These are phyloP conservation scores for Karstenula rhodostoma DNA, from an alignment of 2,329 filamentous ascomycete genomes.

Conservation along the genomic window DNA sequence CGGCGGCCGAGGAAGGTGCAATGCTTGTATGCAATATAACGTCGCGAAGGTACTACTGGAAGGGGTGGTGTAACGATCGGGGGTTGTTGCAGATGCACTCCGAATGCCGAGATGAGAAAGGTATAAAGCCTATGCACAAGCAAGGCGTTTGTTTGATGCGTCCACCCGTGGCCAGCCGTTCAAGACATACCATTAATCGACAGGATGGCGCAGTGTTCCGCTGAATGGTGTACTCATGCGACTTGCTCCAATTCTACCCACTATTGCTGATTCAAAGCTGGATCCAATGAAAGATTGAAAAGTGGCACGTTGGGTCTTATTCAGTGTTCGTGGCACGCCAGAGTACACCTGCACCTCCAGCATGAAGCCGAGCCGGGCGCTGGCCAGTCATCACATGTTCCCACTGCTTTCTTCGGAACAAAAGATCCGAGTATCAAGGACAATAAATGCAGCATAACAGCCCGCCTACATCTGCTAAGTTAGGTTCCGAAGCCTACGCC, in stretches of 20 bases:
- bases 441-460: not conserved
- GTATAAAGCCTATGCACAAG: not conserved
- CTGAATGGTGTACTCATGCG: not conserved
- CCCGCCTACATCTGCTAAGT: not conserved
- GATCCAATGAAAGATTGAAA: not conserved
- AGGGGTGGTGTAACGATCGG: not conserved
- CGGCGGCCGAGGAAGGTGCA: slow-evolving; percentile 5
- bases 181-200: not conserved
- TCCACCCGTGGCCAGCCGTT: not conserved
- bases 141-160: not conserved
- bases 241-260: not conserved
- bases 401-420: not conserved
- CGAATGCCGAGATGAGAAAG: not conserved
- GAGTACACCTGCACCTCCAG: not conserved
- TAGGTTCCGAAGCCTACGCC: not conserved
- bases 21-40: not conserved
- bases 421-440: not conserved
- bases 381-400: not conserved
- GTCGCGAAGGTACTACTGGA: not conserved
- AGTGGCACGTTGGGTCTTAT: not conserved
- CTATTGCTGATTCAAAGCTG: not conserved
- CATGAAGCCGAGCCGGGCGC: not conserved
- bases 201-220: not conserved
- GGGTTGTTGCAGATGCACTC: not conserved
- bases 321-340: not conserved